Conservation (phyloP, 2,329 filamentous ascomycete genomes). For the Aspergillus tubingensis region DNA sequence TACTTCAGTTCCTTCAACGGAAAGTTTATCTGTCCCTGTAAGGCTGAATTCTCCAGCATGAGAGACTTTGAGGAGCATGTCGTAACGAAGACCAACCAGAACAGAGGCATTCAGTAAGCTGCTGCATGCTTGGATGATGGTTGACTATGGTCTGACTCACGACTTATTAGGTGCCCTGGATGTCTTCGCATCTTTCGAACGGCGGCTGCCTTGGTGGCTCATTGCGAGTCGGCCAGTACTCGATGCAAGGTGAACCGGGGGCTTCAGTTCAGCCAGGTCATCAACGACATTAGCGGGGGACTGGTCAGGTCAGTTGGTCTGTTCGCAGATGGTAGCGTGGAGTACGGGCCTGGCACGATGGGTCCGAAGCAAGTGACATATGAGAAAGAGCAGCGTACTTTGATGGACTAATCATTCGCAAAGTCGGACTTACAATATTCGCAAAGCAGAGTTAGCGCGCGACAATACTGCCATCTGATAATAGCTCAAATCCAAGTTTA, state of each 20-base stretch:
- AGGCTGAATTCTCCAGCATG: constrained; percentile 25
- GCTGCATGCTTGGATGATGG: neutral
- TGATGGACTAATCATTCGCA: neutral
- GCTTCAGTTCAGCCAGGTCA: constrained; percentile 33
- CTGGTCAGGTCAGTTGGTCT: constrained; percentile 37
- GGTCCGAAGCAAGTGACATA: constrained; percentile 15
- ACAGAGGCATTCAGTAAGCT: constrained; percentile 23
- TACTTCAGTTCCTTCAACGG: constrained; percentile 35
- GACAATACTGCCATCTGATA: neutral
- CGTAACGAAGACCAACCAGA: constrained; percentile 19
- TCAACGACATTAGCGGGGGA: constrained; percentile 43
- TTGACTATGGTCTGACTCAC: constrained; percentile 6
- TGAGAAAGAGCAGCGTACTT: constrained; percentile 10
- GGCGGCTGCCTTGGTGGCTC: constrained; percentile 41
- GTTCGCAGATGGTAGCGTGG: constrained; percentile 36
- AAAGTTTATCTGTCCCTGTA: constrained; percentile 40
- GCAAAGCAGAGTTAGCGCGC: neutral
- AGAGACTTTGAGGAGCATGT: constrained; percentile 39
- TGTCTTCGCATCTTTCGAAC: constrained; percentile 44
- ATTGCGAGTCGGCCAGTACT: constrained; percentile 41
- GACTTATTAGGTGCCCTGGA: constrained; percentile 36
- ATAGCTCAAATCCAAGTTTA: neutral
- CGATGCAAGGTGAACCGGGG: constrained; percentile 38
- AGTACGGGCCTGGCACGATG: constrained; percentile 31
- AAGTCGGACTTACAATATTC: neutral